Evolutionary conservation across 73 alveolate species (phyloP).

Genomic region (Paramecium octaurelia): DNA sequence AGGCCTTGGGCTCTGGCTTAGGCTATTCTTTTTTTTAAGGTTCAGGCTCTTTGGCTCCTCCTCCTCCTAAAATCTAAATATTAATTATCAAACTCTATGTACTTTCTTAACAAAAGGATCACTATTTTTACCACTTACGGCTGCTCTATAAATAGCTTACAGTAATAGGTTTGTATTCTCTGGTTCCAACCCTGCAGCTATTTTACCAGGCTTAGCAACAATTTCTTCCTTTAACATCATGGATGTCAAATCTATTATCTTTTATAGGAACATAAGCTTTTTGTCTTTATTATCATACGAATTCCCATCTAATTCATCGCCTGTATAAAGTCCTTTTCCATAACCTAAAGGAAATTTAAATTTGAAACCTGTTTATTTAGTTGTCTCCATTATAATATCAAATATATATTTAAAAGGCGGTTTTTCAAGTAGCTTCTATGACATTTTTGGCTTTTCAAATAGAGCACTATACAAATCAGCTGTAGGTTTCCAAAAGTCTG

Average conservation of each 20-base stretch:
- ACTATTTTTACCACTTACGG: conserved; percentile 67
- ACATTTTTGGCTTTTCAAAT: conserved; percentile 90
- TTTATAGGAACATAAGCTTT: conserved; percentile 68
- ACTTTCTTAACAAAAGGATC: conserved; percentile 55
- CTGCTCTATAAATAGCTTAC: conserved; percentile 74
- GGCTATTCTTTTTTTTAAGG: conserved; percentile 28
- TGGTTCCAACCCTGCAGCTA: conserved; percentile 94
- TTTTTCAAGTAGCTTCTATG: conserved; percentile 79
- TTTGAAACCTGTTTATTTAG: conserved; percentile 83
- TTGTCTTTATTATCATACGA: conserved; percentile 75
- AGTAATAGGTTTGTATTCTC: conserved; percentile 84
- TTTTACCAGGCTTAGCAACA: conserved; percentile 82
- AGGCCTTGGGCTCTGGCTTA: not conserved
- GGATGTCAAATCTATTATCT: conserved; percentile 70
- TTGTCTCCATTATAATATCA: conserved; percentile 83
- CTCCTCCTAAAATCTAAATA: conserved; percentile 37
- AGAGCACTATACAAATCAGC: conserved; percentile 84
- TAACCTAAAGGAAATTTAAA: not conserved
- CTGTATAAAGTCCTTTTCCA: conserved; percentile 82
- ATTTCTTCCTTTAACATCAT: conserved; percentile 71
- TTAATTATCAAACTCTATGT: not conserved
- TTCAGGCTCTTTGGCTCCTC: conserved; percentile 48
- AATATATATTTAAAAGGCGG: conserved; percentile 91
- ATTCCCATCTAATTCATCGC: conserved; percentile 81
- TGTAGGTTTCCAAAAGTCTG: conserved; percentile 85